These are phyloP conservation scores for Deakozyma indianensis DNA, from an alignment of 805 yeast genomes.

Conservation along the genomic window DNA sequence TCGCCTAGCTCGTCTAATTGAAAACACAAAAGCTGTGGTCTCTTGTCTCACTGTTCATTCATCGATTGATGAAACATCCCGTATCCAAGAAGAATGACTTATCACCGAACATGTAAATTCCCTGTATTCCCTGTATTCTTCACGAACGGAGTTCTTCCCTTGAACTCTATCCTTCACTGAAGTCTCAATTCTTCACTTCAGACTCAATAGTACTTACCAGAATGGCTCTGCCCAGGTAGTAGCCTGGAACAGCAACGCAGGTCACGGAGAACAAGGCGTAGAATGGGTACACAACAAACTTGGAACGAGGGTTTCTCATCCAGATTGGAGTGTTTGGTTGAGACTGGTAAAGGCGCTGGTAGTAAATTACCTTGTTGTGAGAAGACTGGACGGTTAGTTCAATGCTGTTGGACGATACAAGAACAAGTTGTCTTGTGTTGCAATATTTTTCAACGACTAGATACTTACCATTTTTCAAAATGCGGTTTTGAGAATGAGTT, in stretches of 20 bases:
- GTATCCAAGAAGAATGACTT: too few species aligned
- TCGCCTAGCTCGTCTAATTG: too few species aligned
- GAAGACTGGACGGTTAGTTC: constrained; percentile 1
- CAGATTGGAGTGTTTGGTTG: constrained; percentile 21
- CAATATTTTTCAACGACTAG: not conserved
- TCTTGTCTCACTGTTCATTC: too few species aligned
- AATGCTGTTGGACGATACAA: too few species aligned
- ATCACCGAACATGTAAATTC: too few species aligned
- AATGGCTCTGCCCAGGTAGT: constrained; percentile 55
- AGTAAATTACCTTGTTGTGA: constrained; percentile 13
- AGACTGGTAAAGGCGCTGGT: constrained; percentile 24
- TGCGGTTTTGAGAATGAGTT: not conserved
- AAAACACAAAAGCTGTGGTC: too few species aligned
- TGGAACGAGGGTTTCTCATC: constrained; percentile 49
- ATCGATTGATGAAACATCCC: too few species aligned
- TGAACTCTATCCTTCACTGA: too few species aligned
- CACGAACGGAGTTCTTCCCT: too few species aligned
- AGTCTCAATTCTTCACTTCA: too few species aligned
- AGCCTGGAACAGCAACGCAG: constrained; percentile 45
- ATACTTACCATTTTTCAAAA: not conserved
- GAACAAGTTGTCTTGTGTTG: too few species aligned
- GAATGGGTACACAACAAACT: constrained; percentile 62
- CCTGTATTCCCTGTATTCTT: too few species aligned
- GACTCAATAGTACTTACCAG: not conserved
- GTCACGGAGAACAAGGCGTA: constrained; percentile 58